phyloP scores from a whole-genome alignment of 768 basidiomycete genomes.

The Cystofilobasidium bisporidii region DNA sequence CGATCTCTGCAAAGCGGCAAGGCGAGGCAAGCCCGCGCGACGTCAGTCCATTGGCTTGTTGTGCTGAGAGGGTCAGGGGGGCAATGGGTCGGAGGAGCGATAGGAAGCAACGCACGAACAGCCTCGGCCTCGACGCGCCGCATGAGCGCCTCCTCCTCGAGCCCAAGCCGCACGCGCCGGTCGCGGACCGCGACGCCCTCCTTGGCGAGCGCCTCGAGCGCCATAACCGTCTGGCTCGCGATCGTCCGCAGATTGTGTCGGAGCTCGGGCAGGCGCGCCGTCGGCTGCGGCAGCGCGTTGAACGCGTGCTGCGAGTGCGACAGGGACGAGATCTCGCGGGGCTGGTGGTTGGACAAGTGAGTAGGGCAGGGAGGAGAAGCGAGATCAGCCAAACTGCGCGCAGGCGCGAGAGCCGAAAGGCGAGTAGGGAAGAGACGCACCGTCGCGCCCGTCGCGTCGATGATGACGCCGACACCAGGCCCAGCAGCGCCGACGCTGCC shows the following conservation, averaged over 20 bases:
- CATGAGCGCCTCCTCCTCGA: slow-evolving; percentile 61
- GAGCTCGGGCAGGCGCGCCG: slow-evolving; percentile 89
- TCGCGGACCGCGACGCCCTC: slow-evolving; percentile 79
- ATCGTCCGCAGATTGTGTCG: slow-evolving; percentile 89
- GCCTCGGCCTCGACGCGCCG: slow-evolving; percentile 68
- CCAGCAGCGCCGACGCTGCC: slow-evolving; percentile 39
- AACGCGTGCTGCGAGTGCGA: slow-evolving; percentile 49
- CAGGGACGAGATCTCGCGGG: slow-evolving; percentile 76
- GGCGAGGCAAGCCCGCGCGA: neutral
- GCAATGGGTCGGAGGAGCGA: neutral
- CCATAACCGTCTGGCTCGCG: slow-evolving; percentile 65
- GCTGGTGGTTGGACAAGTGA: slow-evolving; percentile 45
- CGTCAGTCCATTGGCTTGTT: no score
- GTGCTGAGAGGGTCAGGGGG: no score
- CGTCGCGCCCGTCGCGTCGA: slow-evolving; percentile 87
- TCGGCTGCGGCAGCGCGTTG: slow-evolving; percentile 55
- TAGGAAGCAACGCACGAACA: slow-evolving; percentile 45
- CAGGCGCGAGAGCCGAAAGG: neutral
- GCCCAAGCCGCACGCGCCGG: slow-evolving; percentile 58
- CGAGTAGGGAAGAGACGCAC: no score
- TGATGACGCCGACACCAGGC: slow-evolving; percentile 68
- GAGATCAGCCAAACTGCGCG: neutral
- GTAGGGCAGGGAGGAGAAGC: neutral
- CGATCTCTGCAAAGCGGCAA: slow-evolving; percentile 53
- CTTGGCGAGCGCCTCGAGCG: slow-evolving; percentile 76